A percentile compares a stretch with the other conserved stretches of the same genome.
phyloP scores from a whole-genome alignment of 2,329 filamentous ascomycete species.

The Fusarium nisikadoi region DNA sequence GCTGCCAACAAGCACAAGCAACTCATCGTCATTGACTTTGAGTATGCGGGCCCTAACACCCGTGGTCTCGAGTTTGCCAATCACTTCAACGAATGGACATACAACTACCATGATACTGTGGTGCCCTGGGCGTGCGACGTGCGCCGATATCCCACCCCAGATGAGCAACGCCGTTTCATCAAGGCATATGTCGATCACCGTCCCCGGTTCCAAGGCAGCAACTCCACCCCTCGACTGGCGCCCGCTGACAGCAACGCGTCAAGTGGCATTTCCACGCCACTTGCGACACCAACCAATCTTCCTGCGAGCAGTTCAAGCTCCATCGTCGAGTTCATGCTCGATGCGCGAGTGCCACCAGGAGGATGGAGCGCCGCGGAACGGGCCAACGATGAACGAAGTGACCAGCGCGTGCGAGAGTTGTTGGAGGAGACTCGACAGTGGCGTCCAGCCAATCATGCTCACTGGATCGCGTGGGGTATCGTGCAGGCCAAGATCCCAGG shows the following conservation, averaged over 20 bases:
- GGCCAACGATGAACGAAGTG: slow-evolving; percentile 70
- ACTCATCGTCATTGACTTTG: slow-evolving; percentile 96
- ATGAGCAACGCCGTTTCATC: slow-evolving; percentile 87
- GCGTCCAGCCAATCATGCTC: slow-evolving; percentile 86
- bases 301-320: slow-evolving; percentile 63
- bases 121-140: slow-evolving; percentile 75
- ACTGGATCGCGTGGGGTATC: slow-evolving; percentile 97
- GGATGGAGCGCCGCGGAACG: slow-evolving; percentile 65
- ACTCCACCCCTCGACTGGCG: slow-evolving; percentile 61
- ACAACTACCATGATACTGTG: slow-evolving; percentile 88
- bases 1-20: slow-evolving; percentile 96
- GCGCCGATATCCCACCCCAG: slow-evolving; percentile 76
- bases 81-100: slow-evolving; percentile 98
- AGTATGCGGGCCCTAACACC: slow-evolving; percentile 91
- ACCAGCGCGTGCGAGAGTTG: slow-evolving; percentile 75
- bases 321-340: slow-evolving; percentile 81
- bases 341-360: slow-evolving; percentile 70
- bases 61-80: slow-evolving; percentile 94
- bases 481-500: slow-evolving; percentile 91
- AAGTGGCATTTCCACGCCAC: slow-evolving; percentile 47
- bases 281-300: slow-evolving; percentile 47
- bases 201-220: slow-evolving; percentile 66
- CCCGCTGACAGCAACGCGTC: slow-evolving; percentile 55
- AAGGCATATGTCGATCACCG: slow-evolving; percentile 87
- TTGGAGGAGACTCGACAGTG: slow-evolving; percentile 84